Base-by-base conservation (phyloP, 345 rosid genomes). In the Salix viminalis region DNA sequence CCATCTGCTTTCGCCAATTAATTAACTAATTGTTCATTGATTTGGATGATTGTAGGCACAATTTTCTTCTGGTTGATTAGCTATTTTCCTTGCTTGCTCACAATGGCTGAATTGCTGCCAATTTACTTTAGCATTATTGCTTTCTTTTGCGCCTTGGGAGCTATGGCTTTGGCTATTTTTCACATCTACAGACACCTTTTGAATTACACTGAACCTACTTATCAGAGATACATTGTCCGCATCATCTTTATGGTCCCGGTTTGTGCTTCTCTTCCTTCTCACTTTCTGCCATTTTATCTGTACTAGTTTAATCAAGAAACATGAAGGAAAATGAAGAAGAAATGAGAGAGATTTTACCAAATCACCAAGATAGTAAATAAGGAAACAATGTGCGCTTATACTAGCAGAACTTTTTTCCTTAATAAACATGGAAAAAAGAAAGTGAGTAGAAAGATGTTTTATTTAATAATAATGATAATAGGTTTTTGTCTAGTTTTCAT, bases 171-270 rank as follows among this genome's bases (percentile, higher is more conserved):
- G 89, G 93, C 97, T 18, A 75, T 91, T 67, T 81, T 82, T 68
- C 97, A 96, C 79, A 91, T 96, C 68, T 96, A 93, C 85, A 84
- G 90, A 79, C 99, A 96, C 79, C 90, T 96, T 6, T 74, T 88
- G 83, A 96, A 96, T 81, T 96, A 96, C 71, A 93, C 98, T 0
- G 97, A 96, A 82, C 99, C 99, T 77, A 91, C 89, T 78, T 93
- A 91, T 61, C 99, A 96, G 91, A 90, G 97, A 90, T 96, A 79
- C 71, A 93, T 93, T 26, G 99, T 96, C 15, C 97, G 98, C 76
- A 96, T 96, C 67, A 88, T 96, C 81, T 92, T 93, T 73, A 96
- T 96, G 98, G 99, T 96, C 79, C 99, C 97, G 69, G 99, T 95
- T 19, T 80, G 97, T 85, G 46, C 28, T 71, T 54, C 56, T 58